Conservation (phyloP, 2,329 filamentous ascomycete species). For the Thermochaetoides dissita region DNA sequence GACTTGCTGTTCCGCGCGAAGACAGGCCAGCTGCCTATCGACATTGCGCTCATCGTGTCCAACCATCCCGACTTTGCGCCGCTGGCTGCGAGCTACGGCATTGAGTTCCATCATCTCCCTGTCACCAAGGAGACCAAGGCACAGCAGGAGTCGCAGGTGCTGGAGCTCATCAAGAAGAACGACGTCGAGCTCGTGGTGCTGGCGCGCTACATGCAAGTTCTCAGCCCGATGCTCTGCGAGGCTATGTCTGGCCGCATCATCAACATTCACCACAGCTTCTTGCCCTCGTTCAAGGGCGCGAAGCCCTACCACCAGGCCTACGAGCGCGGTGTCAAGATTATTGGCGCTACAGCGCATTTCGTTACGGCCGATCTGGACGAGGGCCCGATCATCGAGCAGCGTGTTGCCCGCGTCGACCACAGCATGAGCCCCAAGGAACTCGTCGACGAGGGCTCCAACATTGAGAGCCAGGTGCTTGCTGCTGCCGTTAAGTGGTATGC, state of each 20-base stretch:
- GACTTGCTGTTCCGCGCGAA: conserved; percentile 69
- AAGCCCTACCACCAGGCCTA: conserved; percentile 83
- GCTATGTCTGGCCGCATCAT: conserved; percentile 78
- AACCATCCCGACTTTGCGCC: conserved; percentile 64
- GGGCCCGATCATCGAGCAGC: conserved; percentile 79
- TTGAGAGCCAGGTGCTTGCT: conserved; percentile 71
- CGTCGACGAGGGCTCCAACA: conserved; percentile 67
- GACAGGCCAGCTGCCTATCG: conserved; percentile 59
- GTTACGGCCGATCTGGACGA: conserved; percentile 76
- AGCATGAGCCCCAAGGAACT: conserved; percentile 61
- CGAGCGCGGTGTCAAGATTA: conserved; percentile 77
- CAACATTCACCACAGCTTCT: conserved; percentile 82
- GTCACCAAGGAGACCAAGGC: conserved; percentile 66
- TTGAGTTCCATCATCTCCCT: conserved; percentile 69
- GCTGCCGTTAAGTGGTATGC: conserved; percentile 75
- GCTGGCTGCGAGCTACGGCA: conserved; percentile 58
- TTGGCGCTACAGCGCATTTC: conserved; percentile 74
- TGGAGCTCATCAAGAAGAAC: conserved; percentile 55
- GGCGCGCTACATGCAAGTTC: conserved; percentile 78
- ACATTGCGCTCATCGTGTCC: conserved; percentile 65
- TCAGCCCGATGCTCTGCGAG: conserved; percentile 58
- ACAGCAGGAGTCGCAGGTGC: conserved; percentile 56
- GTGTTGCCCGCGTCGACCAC: conserved; percentile 64
- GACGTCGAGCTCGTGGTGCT: conserved; percentile 66
- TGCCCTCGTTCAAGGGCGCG: conserved; percentile 77